phyloP scores from a whole-genome alignment of 169 alveolate species.

The Plasmodium yoelii region DNA sequence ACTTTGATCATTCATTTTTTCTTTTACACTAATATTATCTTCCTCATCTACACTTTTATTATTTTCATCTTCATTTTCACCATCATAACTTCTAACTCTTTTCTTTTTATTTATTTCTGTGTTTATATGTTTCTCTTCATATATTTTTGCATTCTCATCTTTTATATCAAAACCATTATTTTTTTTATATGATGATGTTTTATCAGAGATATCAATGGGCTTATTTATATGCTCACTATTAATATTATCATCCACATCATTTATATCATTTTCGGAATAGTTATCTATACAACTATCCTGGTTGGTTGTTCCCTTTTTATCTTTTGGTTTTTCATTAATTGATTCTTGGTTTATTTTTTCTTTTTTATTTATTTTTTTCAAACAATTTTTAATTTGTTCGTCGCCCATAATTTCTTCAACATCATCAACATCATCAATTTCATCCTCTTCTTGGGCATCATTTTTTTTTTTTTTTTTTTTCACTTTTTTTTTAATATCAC shows the following conservation, averaged over 20 bases:
- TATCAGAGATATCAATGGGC: not conserved
- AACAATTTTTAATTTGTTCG: too few relatives aligned
- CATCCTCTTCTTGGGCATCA: conserved; percentile 19
- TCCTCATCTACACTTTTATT: conserved; percentile 2
- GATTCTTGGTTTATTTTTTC: not conserved
- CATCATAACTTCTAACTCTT: conserved; percentile 13
- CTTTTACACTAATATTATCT: not conserved
- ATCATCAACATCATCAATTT: not conserved
- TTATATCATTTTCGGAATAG: not conserved
- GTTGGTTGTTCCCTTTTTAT: conserved; percentile 19
- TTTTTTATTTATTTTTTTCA: not conserved
- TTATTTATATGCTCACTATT: conserved; percentile 5
- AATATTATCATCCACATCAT: conserved; percentile 1
- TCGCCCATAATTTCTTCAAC: not conserved
- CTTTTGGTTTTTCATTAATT: not conserved
- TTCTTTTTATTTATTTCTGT: conserved; percentile 62
- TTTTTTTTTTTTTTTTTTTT: conserved; percentile 39
- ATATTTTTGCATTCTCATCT: conserved; percentile 14
- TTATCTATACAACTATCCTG: not conserved
- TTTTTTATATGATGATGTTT: conserved; percentile 1
- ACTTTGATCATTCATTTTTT: not conserved
- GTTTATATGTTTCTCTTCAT: conserved; percentile 28
- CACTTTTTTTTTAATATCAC: not conserved
- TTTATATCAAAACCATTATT: conserved; percentile 4
- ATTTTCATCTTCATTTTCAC: not conserved